Evolutionary conservation across 2,329 filamentous ascomycete species (phyloP), one percentile per base, ranked within the genome.

Genomic region (Chaetomium sp.): DNA sequence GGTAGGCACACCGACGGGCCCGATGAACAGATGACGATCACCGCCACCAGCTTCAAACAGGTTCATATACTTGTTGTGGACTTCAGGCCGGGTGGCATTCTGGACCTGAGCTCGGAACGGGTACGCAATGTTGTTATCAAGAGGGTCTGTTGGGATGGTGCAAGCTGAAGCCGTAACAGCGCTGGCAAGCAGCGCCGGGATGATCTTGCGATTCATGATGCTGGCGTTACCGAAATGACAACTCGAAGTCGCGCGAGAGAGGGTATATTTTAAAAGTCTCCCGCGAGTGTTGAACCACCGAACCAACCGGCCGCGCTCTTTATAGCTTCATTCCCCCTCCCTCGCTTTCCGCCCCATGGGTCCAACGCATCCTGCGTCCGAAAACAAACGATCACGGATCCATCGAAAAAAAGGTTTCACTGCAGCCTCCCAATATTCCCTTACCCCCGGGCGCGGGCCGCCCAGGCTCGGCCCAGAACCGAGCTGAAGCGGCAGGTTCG

Each of bases 21-120:
- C 65, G 34, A 74, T 66, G 53, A 71, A 73, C n/a, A 74, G 61
- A 59, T 75, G 72, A 51, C 68, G 68, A 49, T 75, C 72, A 7
- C 70, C 71, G 33, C 70, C 71, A 3, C 71, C 71, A 5, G 69
- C 66, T 36, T 63, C 58, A 55, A 66, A 67, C 49, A 70, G 63
- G 58, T 72, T 73, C 61, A 73, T 63, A 53, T 67, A 67, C 34
- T 67, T 61, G 62, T 73, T 68, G 63, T 75, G 69, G 32, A 74
- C 63, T 5, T 65, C 55, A 1, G 70, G 68, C 33, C 67, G 67
- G 6, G 65, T 62, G 4, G 68, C 59, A 59, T 73, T 73, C 59
- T 74, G 72, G 36, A 73, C 66, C 56, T 69, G 66, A 55, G 73
- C 65, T 1, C 68, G 65, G 59, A 75, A 74, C 9, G 65, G 62